phyloP scores from a whole-genome alignment of 768 basidiomycete species.

The Chlorophyllum brunneum region DNA sequence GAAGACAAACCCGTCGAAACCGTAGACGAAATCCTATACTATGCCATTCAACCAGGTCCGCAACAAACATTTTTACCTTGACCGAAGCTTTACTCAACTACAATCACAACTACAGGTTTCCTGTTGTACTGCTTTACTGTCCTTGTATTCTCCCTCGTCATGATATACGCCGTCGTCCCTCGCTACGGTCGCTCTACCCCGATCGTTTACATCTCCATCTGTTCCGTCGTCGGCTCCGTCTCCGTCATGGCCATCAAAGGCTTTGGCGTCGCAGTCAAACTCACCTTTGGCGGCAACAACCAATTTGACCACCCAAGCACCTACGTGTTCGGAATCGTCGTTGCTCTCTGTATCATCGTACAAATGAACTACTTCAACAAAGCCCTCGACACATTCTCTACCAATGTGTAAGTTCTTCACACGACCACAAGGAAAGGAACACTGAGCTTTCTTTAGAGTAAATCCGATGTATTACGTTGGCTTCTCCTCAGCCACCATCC shows the following conservation, averaged over 20 bases:
- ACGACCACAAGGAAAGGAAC: conserved; percentile 6
- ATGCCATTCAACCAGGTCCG: conserved; percentile 91
- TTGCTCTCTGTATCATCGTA: conserved; percentile 79
- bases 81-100: background rate
- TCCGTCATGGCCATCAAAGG: conserved; percentile 99
- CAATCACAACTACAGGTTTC: conserved; percentile 58
- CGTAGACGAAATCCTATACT: conserved; percentile 89
- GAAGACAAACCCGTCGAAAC: conserved; percentile 92
- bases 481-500: conserved; percentile 89
- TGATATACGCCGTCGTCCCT: conserved; percentile 86
- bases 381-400: conserved; percentile 93
- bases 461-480: conserved; percentile 98
- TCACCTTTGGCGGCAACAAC: conserved; percentile 90
- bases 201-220: conserved; percentile 92
- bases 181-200: conserved; percentile 86
- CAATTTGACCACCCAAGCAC: conserved; percentile 94
- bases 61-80: background rate
- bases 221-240: conserved; percentile 91
- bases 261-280: conserved; percentile 93
- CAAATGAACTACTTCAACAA: conserved; percentile 99
- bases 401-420: conserved; percentile 77
- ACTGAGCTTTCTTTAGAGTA: conserved; percentile 49
- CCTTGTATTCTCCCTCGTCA: conserved; percentile 72
- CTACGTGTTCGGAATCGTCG: conserved; percentile 89
- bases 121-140: conserved; percentile 87